These are phyloP conservation scores for Mortierella sp. DNA, from an alignment of 371 early-diverging fungal genomes.

Conservation along the genomic window DNA sequence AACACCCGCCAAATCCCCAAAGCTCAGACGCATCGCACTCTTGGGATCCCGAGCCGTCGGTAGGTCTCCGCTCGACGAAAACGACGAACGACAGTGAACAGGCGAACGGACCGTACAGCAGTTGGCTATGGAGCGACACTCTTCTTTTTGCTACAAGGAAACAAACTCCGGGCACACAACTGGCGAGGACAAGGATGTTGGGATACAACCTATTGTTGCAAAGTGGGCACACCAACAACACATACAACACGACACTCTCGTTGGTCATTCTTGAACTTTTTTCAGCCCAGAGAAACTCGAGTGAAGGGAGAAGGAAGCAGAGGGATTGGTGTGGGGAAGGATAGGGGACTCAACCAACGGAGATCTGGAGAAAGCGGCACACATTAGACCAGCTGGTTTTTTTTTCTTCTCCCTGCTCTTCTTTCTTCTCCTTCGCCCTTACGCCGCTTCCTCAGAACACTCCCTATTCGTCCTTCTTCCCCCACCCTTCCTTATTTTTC, in stretches of 20 bases:
- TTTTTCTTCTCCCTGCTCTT: background rate
- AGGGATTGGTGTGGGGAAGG: background rate
- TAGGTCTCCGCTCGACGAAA: conserved; percentile 54
- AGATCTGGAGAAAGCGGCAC: background rate
- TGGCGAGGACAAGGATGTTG: too few species aligned
- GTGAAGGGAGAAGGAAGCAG: background rate
- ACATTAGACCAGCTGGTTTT: conserved; percentile 1
- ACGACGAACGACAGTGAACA: background rate
- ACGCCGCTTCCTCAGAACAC: conserved; percentile 7
- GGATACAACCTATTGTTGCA: background rate
- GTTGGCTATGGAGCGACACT: background rate
- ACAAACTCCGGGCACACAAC: too few species aligned
- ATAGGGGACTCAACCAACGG: background rate
- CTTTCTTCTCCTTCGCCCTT: background rate
- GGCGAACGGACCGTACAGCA: background rate
- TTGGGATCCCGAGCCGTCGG: conserved; percentile 91
- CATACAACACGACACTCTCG: too few species aligned
- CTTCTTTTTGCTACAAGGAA: too few species aligned
- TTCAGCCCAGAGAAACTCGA: background rate
- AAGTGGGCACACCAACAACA: background rate
- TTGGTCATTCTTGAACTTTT: background rate
- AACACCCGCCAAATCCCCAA: conserved; percentile 57
- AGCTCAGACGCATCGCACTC: conserved; percentile 79
- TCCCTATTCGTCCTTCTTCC: background rate
- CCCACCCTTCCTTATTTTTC: background rate